A percentile compares a stretch with the other conserved stretches of the same genome.
phyloP scores from a whole-genome alignment of 2,329 filamentous ascomycete species.

The Didymella arachidicola region DNA sequence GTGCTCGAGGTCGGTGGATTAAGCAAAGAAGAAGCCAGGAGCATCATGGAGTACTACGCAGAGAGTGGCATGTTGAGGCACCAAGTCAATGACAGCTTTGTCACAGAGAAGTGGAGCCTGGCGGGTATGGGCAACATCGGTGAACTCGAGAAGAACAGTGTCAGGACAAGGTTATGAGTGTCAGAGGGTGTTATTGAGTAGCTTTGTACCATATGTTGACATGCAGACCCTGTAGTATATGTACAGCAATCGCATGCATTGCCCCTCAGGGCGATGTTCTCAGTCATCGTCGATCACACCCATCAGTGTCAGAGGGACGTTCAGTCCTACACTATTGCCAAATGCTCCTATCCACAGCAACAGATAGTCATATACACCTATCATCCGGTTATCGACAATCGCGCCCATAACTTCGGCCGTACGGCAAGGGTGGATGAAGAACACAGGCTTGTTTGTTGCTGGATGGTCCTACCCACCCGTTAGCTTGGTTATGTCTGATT shows the following conservation, averaged over 20 bases:
- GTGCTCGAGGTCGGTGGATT: constrained; percentile 70
- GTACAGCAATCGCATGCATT: constrained; percentile 25
- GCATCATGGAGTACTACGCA: constrained; percentile 92
- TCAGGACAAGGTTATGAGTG: constrained; percentile 46
- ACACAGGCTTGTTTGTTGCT: constrained; percentile 76
- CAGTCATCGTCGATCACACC: background rate
- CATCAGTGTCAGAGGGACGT: constrained; percentile 73
- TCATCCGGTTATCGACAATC: constrained; percentile 49
- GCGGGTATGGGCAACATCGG: constrained; percentile 82
- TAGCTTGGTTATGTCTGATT: constrained; percentile 1
- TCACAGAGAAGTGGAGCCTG: constrained; percentile 84
- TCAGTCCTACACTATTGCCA: constrained; percentile 79
- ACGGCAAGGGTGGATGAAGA: constrained; percentile 93
- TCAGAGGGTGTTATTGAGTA: background rate
- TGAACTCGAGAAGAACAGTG: constrained; percentile 77
- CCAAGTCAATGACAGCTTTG: constrained; percentile 72
- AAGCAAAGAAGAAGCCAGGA: constrained; percentile 75
- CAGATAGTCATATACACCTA: constrained; percentile 71
- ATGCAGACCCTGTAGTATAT: constrained; percentile 32
- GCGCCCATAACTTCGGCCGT: constrained; percentile 79
- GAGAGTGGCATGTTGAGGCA: constrained; percentile 79
- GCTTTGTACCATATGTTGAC: constrained; percentile 28
- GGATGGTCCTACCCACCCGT: constrained; percentile 75
- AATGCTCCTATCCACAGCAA: constrained; percentile 89
- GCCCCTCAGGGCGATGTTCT: background rate